Base-by-base conservation (phyloP, 371 early-diverging fungal genomes). In the Parasitella parasitica region DNA sequence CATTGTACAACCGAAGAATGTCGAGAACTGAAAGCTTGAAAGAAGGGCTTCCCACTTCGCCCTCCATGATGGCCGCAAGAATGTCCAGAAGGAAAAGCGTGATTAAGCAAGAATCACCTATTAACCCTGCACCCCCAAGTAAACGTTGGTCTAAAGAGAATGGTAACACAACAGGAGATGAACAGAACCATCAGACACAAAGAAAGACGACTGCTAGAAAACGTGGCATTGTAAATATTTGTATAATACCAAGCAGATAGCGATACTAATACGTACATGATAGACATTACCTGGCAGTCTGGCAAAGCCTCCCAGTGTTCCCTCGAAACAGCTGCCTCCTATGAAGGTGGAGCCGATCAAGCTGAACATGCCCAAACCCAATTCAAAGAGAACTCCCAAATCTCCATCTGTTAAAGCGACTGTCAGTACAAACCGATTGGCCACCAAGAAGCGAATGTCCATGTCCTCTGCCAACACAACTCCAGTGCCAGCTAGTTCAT, bases 221-320 rank as follows among this genome's bases (percentile, higher is more conserved):
- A 38, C 75, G 80, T 60, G 80, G 80, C 28, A 77, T 73, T 75
- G 80, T 79, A 69, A 59, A 36, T 24, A 57, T 56, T 38, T 27
- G n/a, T 26, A 35, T 35, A 6, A 13, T 15, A 34, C 30, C n/a
- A 13, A 20, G 2, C 20, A 12, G 46, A 11, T 22, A 38, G 15
- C n/a, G 38, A 30, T 38, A 15, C 16, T 4, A 36, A 15, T 57
- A 11, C 49, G 7, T 35, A 15, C 0, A 9, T 50, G 6, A 27
- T 68, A 80, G 79, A 79, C 82, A 4, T 60, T 82, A 22, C 82
- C 82, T 26, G 82, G 82, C 11, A 82, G 61, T 58, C 57, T 82
- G 15, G 82, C 77, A 1, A 74, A 70, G n/a, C 79, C 79, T 9
- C 79, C 79, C 6, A 68, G 69, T 20, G 70, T 82, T 38, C 72